Conservation (phyloP, 2,329 filamentous ascomycete genomes). For the Dichotomopilus funicola region DNA sequence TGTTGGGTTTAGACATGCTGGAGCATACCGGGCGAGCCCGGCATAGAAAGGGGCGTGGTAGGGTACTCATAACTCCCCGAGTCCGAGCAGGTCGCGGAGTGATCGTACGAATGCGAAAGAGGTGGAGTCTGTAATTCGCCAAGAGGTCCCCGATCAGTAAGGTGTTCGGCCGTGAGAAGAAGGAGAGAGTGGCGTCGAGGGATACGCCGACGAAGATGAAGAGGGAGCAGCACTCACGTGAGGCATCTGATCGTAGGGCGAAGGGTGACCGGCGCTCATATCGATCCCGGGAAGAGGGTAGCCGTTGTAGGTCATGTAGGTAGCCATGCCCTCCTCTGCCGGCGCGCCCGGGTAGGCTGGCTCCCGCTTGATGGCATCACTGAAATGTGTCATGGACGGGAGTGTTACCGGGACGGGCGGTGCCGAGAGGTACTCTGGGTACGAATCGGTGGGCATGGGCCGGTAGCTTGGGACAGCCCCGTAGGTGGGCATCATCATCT, state of each 20-base stretch:
- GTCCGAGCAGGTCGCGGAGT: constrained; percentile 57
- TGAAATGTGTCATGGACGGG: constrained; percentile 58
- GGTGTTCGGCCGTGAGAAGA: constrained; percentile 17
- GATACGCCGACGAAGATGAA: constrained; percentile 30
- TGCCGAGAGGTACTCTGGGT: constrained; percentile 44
- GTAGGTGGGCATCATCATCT: constrained; percentile 55
- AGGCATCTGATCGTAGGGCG: constrained; percentile 62
- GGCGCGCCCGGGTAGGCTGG: constrained; percentile 35
- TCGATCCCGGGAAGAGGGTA: constrained; percentile 57
- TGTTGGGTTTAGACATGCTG: constrained; percentile 21
- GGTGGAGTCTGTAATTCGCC: constrained; percentile 60
- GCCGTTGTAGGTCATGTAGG: constrained; percentile 58
- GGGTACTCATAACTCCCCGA: constrained; percentile 56
- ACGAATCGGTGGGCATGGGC: constrained; percentile 44
- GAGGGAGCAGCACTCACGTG: constrained; percentile 59
- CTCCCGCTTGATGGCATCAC: constrained; percentile 62
- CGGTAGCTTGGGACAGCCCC: constrained; percentile 47
- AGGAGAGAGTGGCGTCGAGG: constrained; percentile 23
- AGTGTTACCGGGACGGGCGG: constrained; percentile 49
- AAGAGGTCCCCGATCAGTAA: constrained; percentile 41
- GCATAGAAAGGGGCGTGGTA: constrained; percentile 67
- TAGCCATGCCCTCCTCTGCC: constrained; percentile 45
- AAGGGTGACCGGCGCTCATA: constrained; percentile 43
- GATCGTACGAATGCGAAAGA: constrained; percentile 66
- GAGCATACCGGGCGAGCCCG: constrained; percentile 55